Evolutionary conservation across 805 yeast genomes (phyloP), one percentile per base, ranked within the genome.

Genomic region (Teunomyces tritomae): DNA sequence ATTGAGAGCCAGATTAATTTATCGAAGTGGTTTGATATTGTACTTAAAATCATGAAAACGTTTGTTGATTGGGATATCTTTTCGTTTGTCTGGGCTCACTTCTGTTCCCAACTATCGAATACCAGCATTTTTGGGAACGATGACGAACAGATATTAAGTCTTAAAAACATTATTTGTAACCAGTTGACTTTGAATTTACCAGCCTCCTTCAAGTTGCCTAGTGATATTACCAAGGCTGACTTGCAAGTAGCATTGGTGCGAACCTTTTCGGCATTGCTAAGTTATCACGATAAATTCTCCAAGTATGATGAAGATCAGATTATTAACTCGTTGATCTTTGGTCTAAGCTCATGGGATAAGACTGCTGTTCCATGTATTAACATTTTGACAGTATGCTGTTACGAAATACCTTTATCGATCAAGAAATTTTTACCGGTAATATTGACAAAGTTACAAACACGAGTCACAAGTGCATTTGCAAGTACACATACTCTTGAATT

Each of bases 341-440:
- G 88, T 0, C 64, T 87, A 45, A 77, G 82, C 1, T 82, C 89
- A 0, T 85, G 91, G 88, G 89, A 89, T 50, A 80, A 80, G 50
- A 82, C 95, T 0, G 87, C 89, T 0, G 78, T 84, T 30, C 89
- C 95, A 2, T 81, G 89, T 53, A 78, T 90, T 27, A 89, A 89
- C 55, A 83, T 85, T 37, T 68, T 91, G 49, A 82, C 86, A 4
- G 75, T 86, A 2, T 86, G 92, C 55, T 85, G 96, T 60, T 89
- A 86, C 61, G 96, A 88, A 59, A 73, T 87, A 29, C 95, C 96
- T 0, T 61, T 74, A 8, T 81, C 92, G 0, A 75, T 90, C 47
- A 86, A 84, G 61, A 83, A 84, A 57, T 85, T 73, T 55, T 61
- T 89, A 30, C 73, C 83, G 7, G 82, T 81, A n/a, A 80, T 90